Conservation (phyloP, 345 rosid species). For the Geranium rotundifolium region DNA sequence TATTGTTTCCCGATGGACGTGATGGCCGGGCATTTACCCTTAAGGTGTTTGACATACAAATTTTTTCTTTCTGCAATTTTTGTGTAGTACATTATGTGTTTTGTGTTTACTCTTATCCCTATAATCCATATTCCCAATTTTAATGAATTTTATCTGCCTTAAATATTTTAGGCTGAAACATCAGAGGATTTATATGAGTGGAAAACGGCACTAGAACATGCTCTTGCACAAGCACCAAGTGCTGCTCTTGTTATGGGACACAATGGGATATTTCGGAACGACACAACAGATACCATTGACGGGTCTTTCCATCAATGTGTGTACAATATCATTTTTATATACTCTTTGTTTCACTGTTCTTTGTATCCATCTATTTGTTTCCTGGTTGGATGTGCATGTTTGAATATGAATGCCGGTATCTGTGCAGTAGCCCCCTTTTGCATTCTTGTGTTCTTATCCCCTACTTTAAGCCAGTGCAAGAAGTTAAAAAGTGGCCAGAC, state of each 20-base stretch:
- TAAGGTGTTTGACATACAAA: slow-evolving; percentile 46
- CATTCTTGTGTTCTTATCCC: no score
- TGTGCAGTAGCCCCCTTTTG: no score
- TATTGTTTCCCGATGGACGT: slow-evolving; percentile 96
- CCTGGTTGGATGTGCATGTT: not conserved
- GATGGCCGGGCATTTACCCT: slow-evolving; percentile 99
- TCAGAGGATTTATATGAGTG: slow-evolving; percentile 86
- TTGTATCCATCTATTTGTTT: not conserved
- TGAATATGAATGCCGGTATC: not conserved
- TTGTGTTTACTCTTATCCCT: not conserved
- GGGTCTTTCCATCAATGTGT: slow-evolving; percentile 76
- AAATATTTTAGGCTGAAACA: slow-evolving; percentile 68
- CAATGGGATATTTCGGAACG: slow-evolving; percentile 74
- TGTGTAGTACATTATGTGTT: not conserved
- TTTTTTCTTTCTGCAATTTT: slow-evolving; percentile 6
- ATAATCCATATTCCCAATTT: not conserved
- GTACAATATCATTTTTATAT: slow-evolving; percentile 17
- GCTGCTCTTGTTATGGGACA: slow-evolving; percentile 96
- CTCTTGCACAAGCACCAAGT: slow-evolving; percentile 94
- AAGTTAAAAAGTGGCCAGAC: not conserved
- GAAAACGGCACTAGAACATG: slow-evolving; percentile 89
- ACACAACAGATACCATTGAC: slow-evolving; percentile 59
- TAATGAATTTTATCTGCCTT: slow-evolving; percentile 7
- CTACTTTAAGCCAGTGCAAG: not conserved
- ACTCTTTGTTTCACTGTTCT: not conserved